phyloP scores from a whole-genome alignment of 2,329 filamentous ascomycete species.

The Calonectria montana region DNA sequence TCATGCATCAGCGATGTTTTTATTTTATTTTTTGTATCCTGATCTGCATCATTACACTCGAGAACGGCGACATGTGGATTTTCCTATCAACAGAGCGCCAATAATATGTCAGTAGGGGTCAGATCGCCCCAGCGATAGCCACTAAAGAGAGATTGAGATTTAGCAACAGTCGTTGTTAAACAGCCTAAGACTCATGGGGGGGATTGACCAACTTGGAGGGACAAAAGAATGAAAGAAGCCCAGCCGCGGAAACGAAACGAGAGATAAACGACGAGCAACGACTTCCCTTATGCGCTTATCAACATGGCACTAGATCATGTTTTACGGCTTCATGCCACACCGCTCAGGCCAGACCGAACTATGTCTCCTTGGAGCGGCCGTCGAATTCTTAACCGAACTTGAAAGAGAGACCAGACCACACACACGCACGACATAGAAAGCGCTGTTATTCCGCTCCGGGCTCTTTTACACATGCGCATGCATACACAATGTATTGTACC shows the following conservation, averaged over 20 bases:
- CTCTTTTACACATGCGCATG: slow-evolving; percentile 34
- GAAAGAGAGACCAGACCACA: slow-evolving; percentile 24
- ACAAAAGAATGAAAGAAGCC: slow-evolving; percentile 18
- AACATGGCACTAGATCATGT: slow-evolving; percentile 36
- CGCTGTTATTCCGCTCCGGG: slow-evolving; percentile 32
- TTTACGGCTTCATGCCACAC: slow-evolving; percentile 36
- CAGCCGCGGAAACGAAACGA: slow-evolving; percentile 16
- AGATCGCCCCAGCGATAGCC: slow-evolving; percentile 17
- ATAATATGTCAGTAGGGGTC: slow-evolving; percentile 15
- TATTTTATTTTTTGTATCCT: slow-evolving; percentile 22
- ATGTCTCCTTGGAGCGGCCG: slow-evolving; percentile 29
- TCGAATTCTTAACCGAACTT: slow-evolving; percentile 33
- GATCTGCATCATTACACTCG: slow-evolving; percentile 20
- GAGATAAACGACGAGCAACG: slow-evolving; percentile 38
- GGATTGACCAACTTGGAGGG: slow-evolving; percentile 16
- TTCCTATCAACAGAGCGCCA: slow-evolving; percentile 15
- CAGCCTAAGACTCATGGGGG: slow-evolving; percentile 16
- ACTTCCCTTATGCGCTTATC: slow-evolving; percentile 37
- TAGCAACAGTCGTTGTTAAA: slow-evolving; percentile 7
- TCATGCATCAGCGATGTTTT: slow-evolving; percentile 27
- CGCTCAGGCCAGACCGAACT: slow-evolving; percentile 30
- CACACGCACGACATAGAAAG: slow-evolving; percentile 23
- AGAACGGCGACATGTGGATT: slow-evolving; percentile 10
- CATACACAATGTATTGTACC: slow-evolving; percentile 27
- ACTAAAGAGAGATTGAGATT: slow-evolving; percentile 1